Base-by-base conservation (phyloP, 805 yeast genomes). In the Cyberlindnera americana region DNA sequence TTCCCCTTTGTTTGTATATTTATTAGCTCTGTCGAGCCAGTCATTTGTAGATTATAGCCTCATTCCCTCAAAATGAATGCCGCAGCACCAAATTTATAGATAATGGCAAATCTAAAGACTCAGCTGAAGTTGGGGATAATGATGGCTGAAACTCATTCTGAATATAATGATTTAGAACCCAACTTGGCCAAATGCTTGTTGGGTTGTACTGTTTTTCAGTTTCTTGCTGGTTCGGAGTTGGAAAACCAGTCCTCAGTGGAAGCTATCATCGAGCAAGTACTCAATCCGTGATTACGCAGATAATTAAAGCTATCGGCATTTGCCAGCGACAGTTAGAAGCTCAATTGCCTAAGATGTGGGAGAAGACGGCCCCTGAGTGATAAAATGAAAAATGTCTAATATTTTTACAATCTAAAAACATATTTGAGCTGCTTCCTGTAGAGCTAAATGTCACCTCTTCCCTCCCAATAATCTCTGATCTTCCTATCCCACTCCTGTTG, bases 261-360 rank as follows among this genome's bases (percentile, higher is more conserved):
- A 11, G 31, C 51, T 0, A 42, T 61, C 12, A 27, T 64, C 2
- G 44, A 51, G 13, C 48, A 42, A n/a, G n/a, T 21, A 40, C 59
- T 3, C 35, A 46, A 5, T 33, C 23, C 5, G 30, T 40, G 6
- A 49, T 42, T 16, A 32, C 43, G 19, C 15, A 14, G 13, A 18
- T 17, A 17, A 14, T 29, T 29, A 21, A 29, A 10, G 14, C 31
- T 17, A 29, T 50, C 66, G 2, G 34, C 35, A 10, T 41, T 60
- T 36, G 59, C 54, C 7, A 60, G 56, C 34, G 49, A 47, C 14
- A 56, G 56, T 43, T 59, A 28, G 54, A 53, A 34, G 26, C 21
- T 1, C 57, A 57, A 12, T 35, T 64, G 30, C 31, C 37, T 8
- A 41, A 52, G 10, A 40, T 64, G 18, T 61, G 66, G 67, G 39